phyloP scores from a whole-genome alignment of 768 basidiomycete species.

The Megacollybia marginata region DNA sequence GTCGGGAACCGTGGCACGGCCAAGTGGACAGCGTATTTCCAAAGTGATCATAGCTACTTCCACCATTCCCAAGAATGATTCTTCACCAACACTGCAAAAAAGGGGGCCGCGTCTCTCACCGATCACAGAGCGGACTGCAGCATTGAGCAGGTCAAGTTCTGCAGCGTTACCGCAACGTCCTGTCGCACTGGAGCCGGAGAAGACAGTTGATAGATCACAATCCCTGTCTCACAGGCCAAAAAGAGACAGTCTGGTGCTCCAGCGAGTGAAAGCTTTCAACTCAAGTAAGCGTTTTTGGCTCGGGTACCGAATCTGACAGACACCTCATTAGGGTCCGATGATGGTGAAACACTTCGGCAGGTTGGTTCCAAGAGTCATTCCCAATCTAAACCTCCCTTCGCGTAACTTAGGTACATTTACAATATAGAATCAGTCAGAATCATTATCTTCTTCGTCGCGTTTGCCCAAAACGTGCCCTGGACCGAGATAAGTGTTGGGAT shows the following conservation, averaged over 20 bases:
- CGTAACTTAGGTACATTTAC: not conserved
- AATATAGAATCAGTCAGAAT: not conserved
- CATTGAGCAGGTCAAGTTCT: not conserved
- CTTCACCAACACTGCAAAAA: not conserved
- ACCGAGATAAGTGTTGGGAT: slow-evolving; percentile 12
- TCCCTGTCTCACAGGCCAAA: not conserved
- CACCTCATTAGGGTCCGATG: too few species aligned
- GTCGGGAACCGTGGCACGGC: slow-evolving; percentile 4
- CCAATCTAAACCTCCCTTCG: too few species aligned
- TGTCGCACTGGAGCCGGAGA: too few species aligned
- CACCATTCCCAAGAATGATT: not conserved
- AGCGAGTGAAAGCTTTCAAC: slow-evolving; percentile 25
- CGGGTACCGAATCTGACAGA: too few species aligned
- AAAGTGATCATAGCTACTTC: not conserved
- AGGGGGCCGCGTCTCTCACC: not conserved
- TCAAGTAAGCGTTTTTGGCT: slow-evolving; percentile 5
- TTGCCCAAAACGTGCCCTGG: slow-evolving; percentile 27
- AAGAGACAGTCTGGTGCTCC: slow-evolving; percentile 29
- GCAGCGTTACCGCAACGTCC: not conserved
- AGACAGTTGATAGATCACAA: not conserved
- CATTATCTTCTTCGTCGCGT: not conserved
- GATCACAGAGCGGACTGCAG: not conserved
- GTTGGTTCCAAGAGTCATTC: too few species aligned
- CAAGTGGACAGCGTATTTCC: not conserved
- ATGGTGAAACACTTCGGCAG: too few species aligned